phyloP scores from a whole-genome alignment of 345 rosid species.

The Diplotaxis tenuifolia region DNA sequence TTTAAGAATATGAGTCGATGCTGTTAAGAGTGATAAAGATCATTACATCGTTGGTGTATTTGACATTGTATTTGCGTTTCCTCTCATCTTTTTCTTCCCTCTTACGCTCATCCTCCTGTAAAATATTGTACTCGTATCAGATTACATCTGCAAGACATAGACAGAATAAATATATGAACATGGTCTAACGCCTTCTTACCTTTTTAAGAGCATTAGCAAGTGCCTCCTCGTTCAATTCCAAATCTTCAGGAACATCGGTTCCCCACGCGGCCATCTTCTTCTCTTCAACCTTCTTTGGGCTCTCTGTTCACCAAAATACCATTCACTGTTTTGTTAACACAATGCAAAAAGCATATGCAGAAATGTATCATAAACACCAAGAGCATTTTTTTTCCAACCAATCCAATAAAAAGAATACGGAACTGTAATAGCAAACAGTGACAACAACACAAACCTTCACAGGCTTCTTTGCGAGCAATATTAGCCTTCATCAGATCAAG shows the following conservation, averaged over 20 bases:
- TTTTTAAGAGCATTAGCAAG: conserved; percentile 43
- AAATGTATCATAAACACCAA: background rate
- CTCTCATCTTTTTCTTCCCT: conserved; percentile 62
- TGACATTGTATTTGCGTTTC: conserved; percentile 63
- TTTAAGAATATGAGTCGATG: background rate
- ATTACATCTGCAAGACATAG: conserved; percentile 2
- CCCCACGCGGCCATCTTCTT: conserved; percentile 78
- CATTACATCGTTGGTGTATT: conserved; percentile 47
- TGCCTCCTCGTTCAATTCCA: conserved; percentile 60
- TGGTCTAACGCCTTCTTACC: conserved; percentile 9
- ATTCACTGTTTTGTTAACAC: background rate
- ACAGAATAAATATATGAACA: background rate
- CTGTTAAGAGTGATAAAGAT: background rate
- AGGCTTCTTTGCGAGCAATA: conserved; percentile 69
- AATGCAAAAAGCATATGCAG: background rate
- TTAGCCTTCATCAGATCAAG: conserved; percentile 82
- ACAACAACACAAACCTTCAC: conserved; percentile 39
- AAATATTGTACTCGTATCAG: conserved; percentile 39
- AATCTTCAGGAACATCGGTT: conserved; percentile 58
- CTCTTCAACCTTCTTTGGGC: conserved; percentile 48
- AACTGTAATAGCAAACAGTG: conserved; percentile 6
- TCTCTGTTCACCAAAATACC: conserved; percentile 25
- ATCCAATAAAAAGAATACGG: background rate
- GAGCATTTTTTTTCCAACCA: background rate
- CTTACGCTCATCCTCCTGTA: conserved; percentile 52